Evolutionary conservation across 768 basidiomycete species (phyloP).

Genomic region (Tylopilus balloui): DNA sequence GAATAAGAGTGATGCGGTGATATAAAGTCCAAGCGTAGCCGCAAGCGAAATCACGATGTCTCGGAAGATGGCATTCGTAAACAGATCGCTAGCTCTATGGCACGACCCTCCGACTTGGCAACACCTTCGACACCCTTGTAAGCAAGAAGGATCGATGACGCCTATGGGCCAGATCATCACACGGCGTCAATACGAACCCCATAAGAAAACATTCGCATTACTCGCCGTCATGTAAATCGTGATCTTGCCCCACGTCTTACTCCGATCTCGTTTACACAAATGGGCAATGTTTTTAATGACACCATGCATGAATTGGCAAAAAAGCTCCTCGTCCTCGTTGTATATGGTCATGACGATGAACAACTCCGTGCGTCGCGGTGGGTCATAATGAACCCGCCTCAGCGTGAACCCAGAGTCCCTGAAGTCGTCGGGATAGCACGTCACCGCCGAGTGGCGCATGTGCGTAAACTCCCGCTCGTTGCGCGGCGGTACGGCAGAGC

Average conservation of each 20-base stretch:
- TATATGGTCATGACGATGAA: conserved; percentile 99
- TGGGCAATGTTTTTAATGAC: conserved; percentile 93
- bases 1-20: conserved; percentile 77
- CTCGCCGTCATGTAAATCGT: conserved; percentile 92
- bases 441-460: conserved; percentile 95
- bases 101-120: conserved; percentile 38
- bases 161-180: no score
- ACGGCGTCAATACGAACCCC: conserved; percentile 6
- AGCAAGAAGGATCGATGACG: conserved; percentile 75
- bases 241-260: conserved; percentile 94
- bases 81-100: conserved; percentile 53
- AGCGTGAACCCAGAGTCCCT: conserved; percentile 76
- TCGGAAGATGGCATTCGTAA: conserved; percentile 73
- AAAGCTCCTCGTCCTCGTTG: conserved; percentile 88
- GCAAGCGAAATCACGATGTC: conserved; percentile 84
- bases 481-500: conserved; percentile 71
- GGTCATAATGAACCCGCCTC: conserved; percentile 85
- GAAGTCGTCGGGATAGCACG: conserved; percentile 95
- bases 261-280: conserved; percentile 79
- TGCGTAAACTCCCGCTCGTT: conserved; percentile 89
- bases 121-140: conserved; percentile 73
- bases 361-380: conserved; percentile 86
- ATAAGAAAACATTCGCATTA: conserved; percentile 4
- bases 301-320: conserved; percentile 91
- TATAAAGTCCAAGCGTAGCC: conserved; percentile 87